Evolutionary conservation across 2,329 filamentous ascomycete genomes (phyloP).

Genomic region (Xylariales sp.): DNA sequence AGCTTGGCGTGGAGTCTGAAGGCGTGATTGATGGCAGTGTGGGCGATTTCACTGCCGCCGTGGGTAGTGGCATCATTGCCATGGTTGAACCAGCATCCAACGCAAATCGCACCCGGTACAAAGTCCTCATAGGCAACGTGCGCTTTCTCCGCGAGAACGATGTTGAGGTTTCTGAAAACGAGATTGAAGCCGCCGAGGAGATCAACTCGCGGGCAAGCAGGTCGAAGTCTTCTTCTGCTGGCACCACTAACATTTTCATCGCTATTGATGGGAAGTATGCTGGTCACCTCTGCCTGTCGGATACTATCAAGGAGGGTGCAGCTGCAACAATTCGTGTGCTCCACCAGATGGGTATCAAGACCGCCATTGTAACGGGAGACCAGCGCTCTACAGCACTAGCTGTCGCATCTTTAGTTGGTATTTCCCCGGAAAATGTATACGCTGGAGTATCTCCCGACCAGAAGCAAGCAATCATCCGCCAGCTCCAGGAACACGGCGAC

Average conservation of each 20-base stretch:
- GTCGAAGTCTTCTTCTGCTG: conserved; percentile 44
- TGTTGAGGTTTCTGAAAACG: conserved; percentile 60
- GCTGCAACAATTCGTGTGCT: conserved; percentile 28
- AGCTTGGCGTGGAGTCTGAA: conserved; percentile 69
- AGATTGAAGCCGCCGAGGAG: conserved; percentile 59
- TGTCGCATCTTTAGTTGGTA: conserved; percentile 34
- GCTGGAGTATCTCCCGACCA: conserved; percentile 66
- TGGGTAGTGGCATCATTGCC: conserved; percentile 83
- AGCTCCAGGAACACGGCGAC: conserved; percentile 18
- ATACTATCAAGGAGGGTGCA: conserved; percentile 40
- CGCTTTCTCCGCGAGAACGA: conserved; percentile 69
- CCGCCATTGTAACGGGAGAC: conserved; percentile 50
- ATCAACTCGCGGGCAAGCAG: conserved; percentile 44
- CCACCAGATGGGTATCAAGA: conserved; percentile 29
- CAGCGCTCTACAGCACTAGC: conserved; percentile 42
- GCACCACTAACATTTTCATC: conserved; percentile 87
- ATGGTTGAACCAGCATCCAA: conserved; percentile 70
- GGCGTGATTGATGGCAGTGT: conserved; percentile 76
- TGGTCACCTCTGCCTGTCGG: conserved; percentile 58
- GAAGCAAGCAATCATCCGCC: conserved; percentile 40
- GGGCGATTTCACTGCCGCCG: conserved; percentile 76
- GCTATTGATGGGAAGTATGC: conserved; percentile 79
- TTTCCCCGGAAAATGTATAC: conserved; percentile 36
- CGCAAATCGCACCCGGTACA: conserved; percentile 67
- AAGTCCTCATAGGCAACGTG: conserved; percentile 79